Conservation (phyloP, 2,329 filamentous ascomycete genomes). For the Cercospora zeae-maydis region DNA sequence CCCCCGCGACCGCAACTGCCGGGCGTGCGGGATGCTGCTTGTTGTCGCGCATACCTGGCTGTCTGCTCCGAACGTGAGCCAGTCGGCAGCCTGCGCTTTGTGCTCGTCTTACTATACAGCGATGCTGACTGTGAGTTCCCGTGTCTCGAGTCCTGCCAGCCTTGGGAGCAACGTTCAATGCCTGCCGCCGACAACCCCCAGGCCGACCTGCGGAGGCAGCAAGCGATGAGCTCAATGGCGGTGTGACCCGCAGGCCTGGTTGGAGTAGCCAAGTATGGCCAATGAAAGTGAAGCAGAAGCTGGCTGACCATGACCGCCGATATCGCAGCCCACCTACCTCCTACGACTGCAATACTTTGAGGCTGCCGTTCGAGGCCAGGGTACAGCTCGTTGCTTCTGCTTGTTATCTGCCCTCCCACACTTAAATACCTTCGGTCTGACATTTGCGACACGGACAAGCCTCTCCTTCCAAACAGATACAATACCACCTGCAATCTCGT, state of each 20-base stretch:
- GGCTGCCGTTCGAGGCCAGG: not conserved
- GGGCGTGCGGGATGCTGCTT: not conserved
- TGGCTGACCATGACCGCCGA: slow-evolving; percentile 1
- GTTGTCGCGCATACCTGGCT: not conserved
- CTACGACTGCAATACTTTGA: slow-evolving; percentile 2
- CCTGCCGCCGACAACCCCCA: not conserved
- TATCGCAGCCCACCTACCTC: not conserved
- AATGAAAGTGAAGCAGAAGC: not conserved
- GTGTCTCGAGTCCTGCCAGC: not conserved
- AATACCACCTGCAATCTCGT: not conserved
- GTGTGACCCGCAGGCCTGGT: not conserved
- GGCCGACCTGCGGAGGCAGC: not conserved
- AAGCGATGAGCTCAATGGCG: not conserved
- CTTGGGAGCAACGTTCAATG: not conserved
- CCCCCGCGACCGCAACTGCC: not conserved
- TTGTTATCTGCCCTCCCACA: not conserved
- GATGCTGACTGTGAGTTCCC: not conserved
- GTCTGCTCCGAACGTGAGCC: not conserved
- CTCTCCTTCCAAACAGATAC: not conserved
- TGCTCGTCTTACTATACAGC: not conserved
- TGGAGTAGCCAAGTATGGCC: not conserved
- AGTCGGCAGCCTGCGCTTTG: not conserved
- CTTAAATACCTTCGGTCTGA: not conserved
- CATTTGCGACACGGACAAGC: not conserved
- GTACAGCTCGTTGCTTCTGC: not conserved